Evolutionary conservation across 1,139 yeast species (phyloP).

Genomic region (Groenewaldozyma auringiensis): DNA sequence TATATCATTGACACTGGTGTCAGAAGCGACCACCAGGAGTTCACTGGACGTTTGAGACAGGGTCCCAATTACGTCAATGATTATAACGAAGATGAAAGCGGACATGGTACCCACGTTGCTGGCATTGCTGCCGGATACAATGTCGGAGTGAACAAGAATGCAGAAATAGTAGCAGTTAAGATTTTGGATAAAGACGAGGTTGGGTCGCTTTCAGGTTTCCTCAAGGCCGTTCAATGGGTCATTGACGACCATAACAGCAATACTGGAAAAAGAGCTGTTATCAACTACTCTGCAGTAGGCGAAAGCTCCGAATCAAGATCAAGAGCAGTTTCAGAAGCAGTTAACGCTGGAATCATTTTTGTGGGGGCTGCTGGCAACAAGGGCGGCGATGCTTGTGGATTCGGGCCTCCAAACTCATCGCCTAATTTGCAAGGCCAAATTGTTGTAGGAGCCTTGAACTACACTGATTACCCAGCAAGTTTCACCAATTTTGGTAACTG

Average conservation of each 20-base stretch:
- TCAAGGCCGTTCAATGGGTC: slow-evolving; percentile 28
- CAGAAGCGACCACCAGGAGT: slow-evolving; percentile 40
- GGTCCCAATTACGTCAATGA: slow-evolving; percentile 31
- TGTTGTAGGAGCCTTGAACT: slow-evolving; percentile 78
- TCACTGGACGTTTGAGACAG: slow-evolving; percentile 40
- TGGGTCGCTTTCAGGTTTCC: slow-evolving; percentile 27
- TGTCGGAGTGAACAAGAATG: slow-evolving; percentile 40
- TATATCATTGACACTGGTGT: slow-evolving; percentile 48
- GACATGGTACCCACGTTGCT: slow-evolving; percentile 37
- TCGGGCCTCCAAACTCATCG: slow-evolving; percentile 70
- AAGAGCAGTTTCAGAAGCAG: slow-evolving; percentile 76
- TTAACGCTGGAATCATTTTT: slow-evolving; percentile 54
- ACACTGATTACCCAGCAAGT: slow-evolving; percentile 55
- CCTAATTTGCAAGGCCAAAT: slow-evolving; percentile 52
- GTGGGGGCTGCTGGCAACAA: slow-evolving; percentile 88
- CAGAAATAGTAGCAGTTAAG: slow-evolving; percentile 37
- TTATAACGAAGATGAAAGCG: slow-evolving; percentile 31
- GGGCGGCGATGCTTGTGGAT: slow-evolving; percentile 63
- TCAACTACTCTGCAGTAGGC: slow-evolving; percentile 88
- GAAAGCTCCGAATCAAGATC: slow-evolving; percentile 77
- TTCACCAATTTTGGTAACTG: slow-evolving; percentile 86
- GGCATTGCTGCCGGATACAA: slow-evolving; percentile 38
- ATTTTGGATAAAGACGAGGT: slow-evolving; percentile 30
- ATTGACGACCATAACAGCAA: slow-evolving; percentile 47
- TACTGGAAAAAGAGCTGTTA: slow-evolving; percentile 78